Percentiles rank a stretch among this genome's conserved stretches.
phyloP scores from a whole-genome alignment of 129 eudicot species.

The Flaveria linearis region DNA sequence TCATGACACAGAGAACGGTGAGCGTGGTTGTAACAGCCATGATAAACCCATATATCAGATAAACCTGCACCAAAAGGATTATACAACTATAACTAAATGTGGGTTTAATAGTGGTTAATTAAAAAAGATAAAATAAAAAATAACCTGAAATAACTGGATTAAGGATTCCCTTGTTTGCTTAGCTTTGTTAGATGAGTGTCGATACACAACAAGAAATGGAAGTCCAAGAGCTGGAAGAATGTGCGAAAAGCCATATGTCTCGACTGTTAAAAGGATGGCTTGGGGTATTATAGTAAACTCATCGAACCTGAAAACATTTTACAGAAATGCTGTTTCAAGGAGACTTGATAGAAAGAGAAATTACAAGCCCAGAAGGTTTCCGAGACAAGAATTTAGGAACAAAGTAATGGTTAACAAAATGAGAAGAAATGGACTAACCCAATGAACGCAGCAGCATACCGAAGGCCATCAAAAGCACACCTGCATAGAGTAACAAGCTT shows the following conservation, averaged over 20 bases:
- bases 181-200: conserved; percentile 31
- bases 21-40: conserved; percentile 55
- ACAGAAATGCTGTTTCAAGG: neutral
- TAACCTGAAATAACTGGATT: conserved; percentile 69
- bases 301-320: conserved; percentile 63
- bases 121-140: neutral
- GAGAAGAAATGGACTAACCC: conserved; percentile 55
- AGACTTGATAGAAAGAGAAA: neutral
- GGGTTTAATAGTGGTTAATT: neutral
- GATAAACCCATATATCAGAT: conserved; percentile 78
- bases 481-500: conserved; percentile 37
- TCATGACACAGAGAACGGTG: conserved; percentile 76
- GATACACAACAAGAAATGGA: conserved; percentile 65
- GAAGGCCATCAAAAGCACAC: conserved; percentile 99
- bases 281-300: conserved; percentile 86
- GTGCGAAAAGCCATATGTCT: conserved; percentile 93
- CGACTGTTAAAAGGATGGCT: conserved; percentile 81
- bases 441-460: conserved; percentile 91
- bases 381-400: neutral
- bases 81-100: neutral
- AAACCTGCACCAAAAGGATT: conserved; percentile 52
- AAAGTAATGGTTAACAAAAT: neutral
- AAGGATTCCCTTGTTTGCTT: conserved; percentile 38
- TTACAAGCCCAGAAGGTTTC: neutral
- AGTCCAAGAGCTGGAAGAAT: conserved; percentile 87